Conservation (phyloP, 2,329 filamentous ascomycete genomes). For the Biscogniauxia sp. region DNA sequence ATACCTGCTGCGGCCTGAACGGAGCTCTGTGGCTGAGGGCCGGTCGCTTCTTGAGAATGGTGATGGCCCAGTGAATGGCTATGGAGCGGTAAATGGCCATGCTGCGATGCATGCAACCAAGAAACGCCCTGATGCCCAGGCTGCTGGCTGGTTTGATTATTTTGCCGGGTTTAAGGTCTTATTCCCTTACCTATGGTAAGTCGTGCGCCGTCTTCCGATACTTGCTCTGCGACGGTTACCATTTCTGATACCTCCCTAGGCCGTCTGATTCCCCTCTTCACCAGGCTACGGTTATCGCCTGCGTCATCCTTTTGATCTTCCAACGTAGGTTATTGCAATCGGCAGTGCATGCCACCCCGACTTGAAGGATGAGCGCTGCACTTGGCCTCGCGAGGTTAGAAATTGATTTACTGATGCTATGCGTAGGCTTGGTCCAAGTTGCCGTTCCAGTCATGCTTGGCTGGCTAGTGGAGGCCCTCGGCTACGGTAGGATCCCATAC, state of each 20-base stretch:
- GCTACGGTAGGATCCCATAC: slow-evolving; percentile 40
- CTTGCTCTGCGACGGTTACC: slow-evolving; percentile 10
- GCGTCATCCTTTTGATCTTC: slow-evolving; percentile 39
- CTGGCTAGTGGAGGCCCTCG: slow-evolving; percentile 39
- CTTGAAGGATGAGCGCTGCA: too few relatives aligned
- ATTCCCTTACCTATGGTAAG: slow-evolving; percentile 45
- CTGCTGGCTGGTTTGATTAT: slow-evolving; percentile 43
- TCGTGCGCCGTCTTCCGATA: neutral
- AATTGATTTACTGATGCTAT: too few relatives aligned
- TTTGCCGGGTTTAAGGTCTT: slow-evolving; percentile 43
- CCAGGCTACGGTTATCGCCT: slow-evolving; percentile 41
- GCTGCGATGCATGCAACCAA: slow-evolving; percentile 7
- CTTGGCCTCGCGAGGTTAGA: too few relatives aligned
- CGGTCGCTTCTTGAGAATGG: slow-evolving; percentile 41
- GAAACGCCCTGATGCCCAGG: slow-evolving; percentile 18
- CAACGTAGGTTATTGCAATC: slow-evolving; percentile 33
- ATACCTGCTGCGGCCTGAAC: slow-evolving; percentile 31
- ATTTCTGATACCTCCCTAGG: slow-evolving; percentile 25
- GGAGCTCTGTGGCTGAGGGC: slow-evolving; percentile 35
- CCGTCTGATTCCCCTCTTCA: slow-evolving; percentile 41
- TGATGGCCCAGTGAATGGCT: slow-evolving; percentile 28
- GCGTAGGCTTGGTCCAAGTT: too few relatives aligned
- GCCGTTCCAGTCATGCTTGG: slow-evolving; percentile 43
- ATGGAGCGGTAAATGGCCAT: slow-evolving; percentile 22
- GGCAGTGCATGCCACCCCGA: too few relatives aligned